Evolutionary conservation across 108 stramenopile genomes (phyloP).

Genomic region (Mayamaea pseudoterrestris): DNA sequence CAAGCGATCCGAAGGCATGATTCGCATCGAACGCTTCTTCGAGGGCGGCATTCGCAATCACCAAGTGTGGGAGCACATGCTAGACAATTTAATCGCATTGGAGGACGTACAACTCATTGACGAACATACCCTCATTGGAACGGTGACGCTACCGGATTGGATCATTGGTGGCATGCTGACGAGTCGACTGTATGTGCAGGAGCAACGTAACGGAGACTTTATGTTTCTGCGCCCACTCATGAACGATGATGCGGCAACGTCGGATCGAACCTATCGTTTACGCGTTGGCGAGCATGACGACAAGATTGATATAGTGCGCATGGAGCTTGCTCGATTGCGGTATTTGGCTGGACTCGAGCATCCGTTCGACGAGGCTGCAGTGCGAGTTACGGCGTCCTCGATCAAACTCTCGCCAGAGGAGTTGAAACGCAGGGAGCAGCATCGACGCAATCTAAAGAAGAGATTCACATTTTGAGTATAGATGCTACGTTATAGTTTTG

Average conservation of each 20-base stretch:
- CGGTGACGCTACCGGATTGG: constrained; percentile 24
- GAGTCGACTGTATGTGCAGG: constrained; percentile 9
- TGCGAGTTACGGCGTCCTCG: no score
- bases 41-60: constrained; percentile 2
- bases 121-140: constrained; percentile 19
- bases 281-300: background rate
- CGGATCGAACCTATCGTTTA: constrained; percentile 11
- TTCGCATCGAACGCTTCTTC: constrained; percentile 20
- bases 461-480: no score
- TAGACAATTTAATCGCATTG: constrained; percentile 19
- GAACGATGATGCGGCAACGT: constrained; percentile 12
- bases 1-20: constrained; percentile 2
- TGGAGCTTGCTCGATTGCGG: constrained; percentile 12
- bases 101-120: constrained; percentile 13
- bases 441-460: no score
- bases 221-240: constrained; percentile 12
- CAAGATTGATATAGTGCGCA: constrained; percentile 10
- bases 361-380: no score
- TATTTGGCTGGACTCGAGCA: constrained; percentile 9
- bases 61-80: constrained; percentile 15
- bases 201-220: background rate
- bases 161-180: constrained; percentile 23
- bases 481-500: no score
- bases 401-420: no score
- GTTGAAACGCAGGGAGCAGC: no score